Evolutionary conservation across 768 basidiomycete genomes (phyloP).

Genomic region (Boletus reticulatus): DNA sequence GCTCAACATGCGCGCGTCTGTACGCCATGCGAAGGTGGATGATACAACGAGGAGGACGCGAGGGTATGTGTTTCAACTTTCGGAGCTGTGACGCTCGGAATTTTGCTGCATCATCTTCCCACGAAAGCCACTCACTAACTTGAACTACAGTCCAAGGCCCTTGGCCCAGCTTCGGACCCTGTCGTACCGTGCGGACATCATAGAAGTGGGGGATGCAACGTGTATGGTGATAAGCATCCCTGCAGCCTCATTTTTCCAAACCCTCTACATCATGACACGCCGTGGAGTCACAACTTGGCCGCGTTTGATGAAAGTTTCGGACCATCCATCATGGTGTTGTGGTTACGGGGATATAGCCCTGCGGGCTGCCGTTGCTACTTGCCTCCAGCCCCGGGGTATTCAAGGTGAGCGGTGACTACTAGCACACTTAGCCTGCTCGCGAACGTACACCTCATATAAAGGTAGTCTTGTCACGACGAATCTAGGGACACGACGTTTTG

Average conservation of each 20-base stretch:
- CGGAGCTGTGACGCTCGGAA: no score
- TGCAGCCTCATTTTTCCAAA: conserved; percentile 13
- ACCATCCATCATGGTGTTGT: background rate
- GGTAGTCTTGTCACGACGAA: background rate
- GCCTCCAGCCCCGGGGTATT: background rate
- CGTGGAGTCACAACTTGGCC: conserved; percentile 16
- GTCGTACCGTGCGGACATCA: background rate
- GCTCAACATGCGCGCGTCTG: background rate
- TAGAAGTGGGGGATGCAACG: conserved; percentile 1
- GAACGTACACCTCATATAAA: conserved; percentile 12
- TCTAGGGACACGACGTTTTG: background rate
- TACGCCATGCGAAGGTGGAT: background rate
- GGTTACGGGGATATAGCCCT: background rate
- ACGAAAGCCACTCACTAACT: no score
- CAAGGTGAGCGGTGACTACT: background rate
- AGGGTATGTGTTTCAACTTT: no score
- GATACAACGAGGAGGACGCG: background rate
- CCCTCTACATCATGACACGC: background rate
- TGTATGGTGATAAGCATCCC: conserved; percentile 1
- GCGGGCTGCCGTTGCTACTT: conserved; percentile 1
- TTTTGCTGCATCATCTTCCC: no score
- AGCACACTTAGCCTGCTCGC: background rate
- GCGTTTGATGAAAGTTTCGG: conserved; percentile 10
- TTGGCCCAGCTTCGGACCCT: background rate
- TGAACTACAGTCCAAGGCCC: no score